Percentiles rank a stretch among this genome's conserved stretches.
These are phyloP conservation scores for Chytridiales sp. DNA, from an alignment of 371 early-diverging fungal species.

Conservation along the genomic window DNA sequence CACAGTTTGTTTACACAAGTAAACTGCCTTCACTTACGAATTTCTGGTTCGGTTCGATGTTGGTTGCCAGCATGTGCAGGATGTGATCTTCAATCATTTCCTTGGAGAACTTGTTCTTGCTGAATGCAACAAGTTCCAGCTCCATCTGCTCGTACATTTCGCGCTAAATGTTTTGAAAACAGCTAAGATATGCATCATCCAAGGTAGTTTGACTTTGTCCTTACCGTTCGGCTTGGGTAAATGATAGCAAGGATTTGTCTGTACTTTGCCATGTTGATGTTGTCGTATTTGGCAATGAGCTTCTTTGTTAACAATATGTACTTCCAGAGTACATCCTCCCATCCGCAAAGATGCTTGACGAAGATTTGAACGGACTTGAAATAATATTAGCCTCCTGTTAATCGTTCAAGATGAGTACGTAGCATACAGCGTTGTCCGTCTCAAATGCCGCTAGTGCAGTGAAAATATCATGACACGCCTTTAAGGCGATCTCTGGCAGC, in stretches of 20 bases:
- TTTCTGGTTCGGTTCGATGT: slow-evolving; percentile 48
- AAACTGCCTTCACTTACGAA: slow-evolving; percentile 28
- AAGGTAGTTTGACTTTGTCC: background rate
- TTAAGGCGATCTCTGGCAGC: slow-evolving; percentile 38
- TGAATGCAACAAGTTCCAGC: slow-evolving; percentile 47
- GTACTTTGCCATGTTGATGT: slow-evolving; percentile 29
- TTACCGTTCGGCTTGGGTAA: slow-evolving; percentile 46
- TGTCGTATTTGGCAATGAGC: slow-evolving; percentile 30
- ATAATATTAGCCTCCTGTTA: too few species aligned
- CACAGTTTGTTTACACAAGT: background rate
- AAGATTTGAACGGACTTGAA: slow-evolving; percentile 34
- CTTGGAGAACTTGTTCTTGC: slow-evolving; percentile 44
- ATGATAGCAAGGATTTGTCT: slow-evolving; percentile 37
- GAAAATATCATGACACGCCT: slow-evolving; percentile 47
- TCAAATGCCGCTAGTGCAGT: slow-evolving; percentile 36
- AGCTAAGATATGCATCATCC: background rate
- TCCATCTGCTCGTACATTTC: slow-evolving; percentile 53
- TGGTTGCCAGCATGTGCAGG: slow-evolving; percentile 40
- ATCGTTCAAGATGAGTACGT: too few species aligned
- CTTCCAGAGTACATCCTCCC: slow-evolving; percentile 51
- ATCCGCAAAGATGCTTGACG: slow-evolving; percentile 38
- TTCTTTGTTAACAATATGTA: slow-evolving; percentile 39
- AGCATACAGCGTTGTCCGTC: slow-evolving; percentile 16
- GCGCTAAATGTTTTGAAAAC: slow-evolving; percentile 23
- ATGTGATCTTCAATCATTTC: slow-evolving; percentile 46